Conservation (phyloP, 1,139 yeast genomes). For the Zygoascus sp. region DNA sequence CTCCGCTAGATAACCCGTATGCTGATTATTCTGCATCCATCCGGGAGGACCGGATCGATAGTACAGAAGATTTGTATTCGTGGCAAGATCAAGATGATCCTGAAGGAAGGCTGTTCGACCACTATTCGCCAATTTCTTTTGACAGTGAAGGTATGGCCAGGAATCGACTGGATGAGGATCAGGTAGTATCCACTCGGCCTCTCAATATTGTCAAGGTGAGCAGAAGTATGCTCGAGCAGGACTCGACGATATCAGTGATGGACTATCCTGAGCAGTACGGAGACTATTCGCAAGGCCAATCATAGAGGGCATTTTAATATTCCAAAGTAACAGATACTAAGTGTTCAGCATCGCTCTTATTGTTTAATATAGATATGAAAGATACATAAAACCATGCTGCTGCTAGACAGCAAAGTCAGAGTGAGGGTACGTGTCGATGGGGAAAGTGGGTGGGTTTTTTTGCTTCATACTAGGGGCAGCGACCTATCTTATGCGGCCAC, state of each 20-base stretch:
- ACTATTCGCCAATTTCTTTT: too few relatives aligned
- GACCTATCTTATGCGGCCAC: constrained; percentile 9
- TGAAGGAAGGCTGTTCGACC: too few relatives aligned
- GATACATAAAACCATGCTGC: neutral
- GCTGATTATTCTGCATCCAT: neutral
- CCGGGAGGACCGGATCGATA: too few relatives aligned
- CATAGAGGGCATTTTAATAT: neutral
- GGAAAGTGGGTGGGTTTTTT: too few relatives aligned
- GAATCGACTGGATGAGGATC: too few relatives aligned
- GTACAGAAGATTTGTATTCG: neutral
- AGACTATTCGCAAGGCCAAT: neutral
- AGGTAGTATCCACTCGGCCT: neutral
- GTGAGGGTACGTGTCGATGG: too few relatives aligned
- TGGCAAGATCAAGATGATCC: neutral
- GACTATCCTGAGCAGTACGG: neutral
- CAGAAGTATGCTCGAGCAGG: neutral
- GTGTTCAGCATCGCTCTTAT: neutral
- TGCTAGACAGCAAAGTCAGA: neutral
- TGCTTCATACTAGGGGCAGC: neutral
- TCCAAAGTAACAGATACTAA: neutral
- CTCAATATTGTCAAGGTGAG: constrained; percentile 1
- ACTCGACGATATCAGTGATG: neutral
- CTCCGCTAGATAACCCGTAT: neutral
- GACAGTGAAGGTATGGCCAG: too few relatives aligned
- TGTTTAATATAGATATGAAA: constrained; percentile 2